phyloP scores from a whole-genome alignment of 129 eudicot species.

The Artemisia argyi region DNA sequence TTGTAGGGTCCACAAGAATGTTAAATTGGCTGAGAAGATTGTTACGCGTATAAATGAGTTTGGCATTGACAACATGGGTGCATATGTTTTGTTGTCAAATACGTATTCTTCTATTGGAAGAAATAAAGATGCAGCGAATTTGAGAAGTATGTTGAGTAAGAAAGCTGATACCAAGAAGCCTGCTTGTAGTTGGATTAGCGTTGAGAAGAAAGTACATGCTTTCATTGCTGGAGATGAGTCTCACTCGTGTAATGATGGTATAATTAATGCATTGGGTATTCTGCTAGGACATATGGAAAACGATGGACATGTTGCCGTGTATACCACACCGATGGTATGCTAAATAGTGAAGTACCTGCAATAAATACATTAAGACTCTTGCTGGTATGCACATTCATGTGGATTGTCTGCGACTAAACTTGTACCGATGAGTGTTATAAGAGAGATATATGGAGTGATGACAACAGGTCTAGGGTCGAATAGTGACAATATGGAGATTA shows the following conservation, averaged over 20 bases:
- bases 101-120: too few relatives aligned
- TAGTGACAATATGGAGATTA: slow-evolving; percentile 23
- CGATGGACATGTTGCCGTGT: slow-evolving; percentile 48
- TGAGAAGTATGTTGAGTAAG: slow-evolving; percentile 43
- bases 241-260: slow-evolving; percentile 45
- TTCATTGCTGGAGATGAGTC: slow-evolving; percentile 65
- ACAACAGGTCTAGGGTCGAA: slow-evolving; percentile 37
- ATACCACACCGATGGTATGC: too few relatives aligned
- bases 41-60: slow-evolving; percentile 50
- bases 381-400: slow-evolving; percentile 35
- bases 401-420: slow-evolving; percentile 14
- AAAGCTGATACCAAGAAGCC: slow-evolving; percentile 55
- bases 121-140: slow-evolving; percentile 1
- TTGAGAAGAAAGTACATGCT: slow-evolving; percentile 56
- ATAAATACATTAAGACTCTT: too few relatives aligned
- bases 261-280: slow-evolving; percentile 36
- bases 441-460: slow-evolving; percentile 44
- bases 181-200: slow-evolving; percentile 24
- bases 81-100: too few relatives aligned
- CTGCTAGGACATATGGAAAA: slow-evolving; percentile 41
- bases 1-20: slow-evolving; percentile 48
- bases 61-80: slow-evolving; percentile 14
- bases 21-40: slow-evolving; percentile 66
- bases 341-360: too few relatives aligned
- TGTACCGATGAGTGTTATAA: slow-evolving; percentile 31